These are phyloP conservation scores for Parastagonospora avenae DNA, from an alignment of 2,329 filamentous ascomycete genomes.

Conservation along the genomic window DNA sequence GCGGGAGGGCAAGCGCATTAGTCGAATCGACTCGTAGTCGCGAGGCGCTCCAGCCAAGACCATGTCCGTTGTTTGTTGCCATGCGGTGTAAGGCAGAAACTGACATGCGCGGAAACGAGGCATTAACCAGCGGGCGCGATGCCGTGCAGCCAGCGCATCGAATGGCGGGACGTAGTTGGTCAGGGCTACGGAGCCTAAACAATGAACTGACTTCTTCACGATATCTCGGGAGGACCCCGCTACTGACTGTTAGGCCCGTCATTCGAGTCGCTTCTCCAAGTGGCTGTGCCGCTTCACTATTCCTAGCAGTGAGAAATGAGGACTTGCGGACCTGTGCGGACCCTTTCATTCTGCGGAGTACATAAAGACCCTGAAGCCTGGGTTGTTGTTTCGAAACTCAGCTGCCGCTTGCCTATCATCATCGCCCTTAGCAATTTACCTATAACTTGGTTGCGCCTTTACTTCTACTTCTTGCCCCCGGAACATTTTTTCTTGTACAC, in stretches of 20 bases:
- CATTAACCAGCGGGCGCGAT: neutral
- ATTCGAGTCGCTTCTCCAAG: constrained; percentile 5
- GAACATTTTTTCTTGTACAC: neutral
- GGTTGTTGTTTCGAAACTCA: constrained; percentile 22
- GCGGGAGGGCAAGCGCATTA: neutral
- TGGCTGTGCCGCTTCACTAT: constrained; percentile 20
- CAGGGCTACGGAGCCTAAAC: constrained; percentile 1
- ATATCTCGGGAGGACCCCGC: constrained; percentile 6
- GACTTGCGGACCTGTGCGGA: constrained; percentile 15
- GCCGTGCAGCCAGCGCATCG: neutral
- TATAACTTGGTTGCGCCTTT: constrained; percentile 3
- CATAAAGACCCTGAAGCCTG: constrained; percentile 19
- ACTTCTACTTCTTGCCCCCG: constrained; percentile 1
- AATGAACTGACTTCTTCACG: constrained; percentile 8
- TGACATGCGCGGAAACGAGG: constrained; percentile 1
- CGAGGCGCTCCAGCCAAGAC: neutral
- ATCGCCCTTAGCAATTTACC: constrained; percentile 7
- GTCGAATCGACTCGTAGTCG: neutral
- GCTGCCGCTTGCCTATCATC: neutral
- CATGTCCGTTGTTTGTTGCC: neutral
- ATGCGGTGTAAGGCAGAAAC: neutral
- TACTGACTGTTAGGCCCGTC: neutral
- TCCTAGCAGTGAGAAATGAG: constrained; percentile 13
- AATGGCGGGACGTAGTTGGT: neutral
- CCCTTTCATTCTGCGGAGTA: constrained; percentile 7